A percentile compares a stretch with the other conserved stretches of the same genome.
Conservation (phyloP, 768 basidiomycete species). For the Lanmaoa pseudosensibilis region DNA sequence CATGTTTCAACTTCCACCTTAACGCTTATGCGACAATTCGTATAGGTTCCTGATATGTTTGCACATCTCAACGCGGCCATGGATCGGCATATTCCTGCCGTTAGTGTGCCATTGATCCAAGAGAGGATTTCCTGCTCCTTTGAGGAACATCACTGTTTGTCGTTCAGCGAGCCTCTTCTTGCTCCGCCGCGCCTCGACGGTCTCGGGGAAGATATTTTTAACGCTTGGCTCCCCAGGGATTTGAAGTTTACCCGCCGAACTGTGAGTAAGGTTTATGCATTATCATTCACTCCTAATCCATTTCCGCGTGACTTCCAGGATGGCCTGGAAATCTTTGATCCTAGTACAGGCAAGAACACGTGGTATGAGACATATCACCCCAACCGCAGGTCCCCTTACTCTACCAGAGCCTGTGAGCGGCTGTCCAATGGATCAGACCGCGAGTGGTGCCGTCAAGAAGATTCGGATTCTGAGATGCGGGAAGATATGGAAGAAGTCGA, state of each 20-base stretch:
- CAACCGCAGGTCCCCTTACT: conserved; percentile 38
- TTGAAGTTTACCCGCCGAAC: conserved; percentile 32
- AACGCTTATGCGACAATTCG: conserved; percentile 23
- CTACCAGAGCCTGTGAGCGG: conserved; percentile 35
- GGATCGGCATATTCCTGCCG: conserved; percentile 21
- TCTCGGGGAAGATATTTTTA: conserved; percentile 45
- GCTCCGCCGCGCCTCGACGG: conserved; percentile 36
- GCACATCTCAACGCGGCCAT: conserved; percentile 25
- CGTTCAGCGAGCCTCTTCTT: conserved; percentile 37
- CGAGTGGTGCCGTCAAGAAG: conserved; percentile 29
- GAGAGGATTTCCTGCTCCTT: conserved; percentile 43
- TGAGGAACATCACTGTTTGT: conserved; percentile 48
- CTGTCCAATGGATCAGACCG: conserved; percentile 7
- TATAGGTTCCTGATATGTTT: conserved; percentile 26
- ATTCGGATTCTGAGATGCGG: conserved; percentile 15
- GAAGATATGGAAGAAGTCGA: conserved; percentile 34
- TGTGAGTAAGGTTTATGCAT: conserved; percentile 27
- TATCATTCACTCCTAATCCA: conserved; percentile 7
- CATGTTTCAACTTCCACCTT: conserved; percentile 8
- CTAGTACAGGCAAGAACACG: conserved; percentile 36
- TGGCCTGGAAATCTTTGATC: conserved; percentile 43
- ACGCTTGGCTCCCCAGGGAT: conserved; percentile 48
- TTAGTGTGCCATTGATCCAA: conserved; percentile 30
- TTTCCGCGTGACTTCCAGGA: conserved; percentile 32
- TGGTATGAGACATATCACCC: conserved; percentile 50